phyloP scores from a whole-genome alignment of 495 filamentous ascomycete genomes.

The Oleoguttula mirabilis region DNA sequence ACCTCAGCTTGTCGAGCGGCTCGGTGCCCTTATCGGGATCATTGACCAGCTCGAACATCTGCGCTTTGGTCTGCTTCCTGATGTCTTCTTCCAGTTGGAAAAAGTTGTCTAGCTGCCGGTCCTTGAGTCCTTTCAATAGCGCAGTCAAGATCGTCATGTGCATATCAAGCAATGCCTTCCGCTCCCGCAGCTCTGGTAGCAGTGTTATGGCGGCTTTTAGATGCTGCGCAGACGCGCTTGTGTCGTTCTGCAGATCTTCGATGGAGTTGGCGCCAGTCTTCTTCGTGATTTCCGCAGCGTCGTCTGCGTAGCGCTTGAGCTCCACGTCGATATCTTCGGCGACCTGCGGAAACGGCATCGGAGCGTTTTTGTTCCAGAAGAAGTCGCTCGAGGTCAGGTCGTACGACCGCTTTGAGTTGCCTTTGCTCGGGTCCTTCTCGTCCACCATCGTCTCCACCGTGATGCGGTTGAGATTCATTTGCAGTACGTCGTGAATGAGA shows the following conservation, averaged over 20 bases:
- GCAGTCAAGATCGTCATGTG: conserved; percentile 98
- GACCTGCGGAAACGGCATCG: conserved; percentile 86
- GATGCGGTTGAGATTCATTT: conserved; percentile 92
- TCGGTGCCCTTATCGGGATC: conserved; percentile 70
- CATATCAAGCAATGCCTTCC: conserved; percentile 88
- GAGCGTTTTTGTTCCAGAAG: conserved; percentile 95
- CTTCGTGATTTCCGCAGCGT: conserved; percentile 85
- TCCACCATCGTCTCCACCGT: conserved; percentile 75
- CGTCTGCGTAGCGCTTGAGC: conserved; percentile 86
- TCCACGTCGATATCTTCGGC: conserved; percentile 93
- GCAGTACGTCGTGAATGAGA: conserved; percentile 84
- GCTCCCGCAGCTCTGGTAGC: conserved; percentile 80
- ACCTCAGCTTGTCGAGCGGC: conserved; percentile 72
- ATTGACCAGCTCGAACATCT: conserved; percentile 79
- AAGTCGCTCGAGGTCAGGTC: conserved; percentile 86
- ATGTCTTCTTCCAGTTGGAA: conserved; percentile 93
- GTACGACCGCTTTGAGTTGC: conserved; percentile 69
- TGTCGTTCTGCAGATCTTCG: conserved; percentile 86
- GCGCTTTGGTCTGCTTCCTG: conserved; percentile 79
- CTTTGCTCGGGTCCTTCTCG: conserved; percentile 57
- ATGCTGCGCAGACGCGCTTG: conserved; percentile 77
- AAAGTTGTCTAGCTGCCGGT: conserved; percentile 88
- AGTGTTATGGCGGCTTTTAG: conserved; percentile 90
- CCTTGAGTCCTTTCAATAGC: conserved; percentile 78
- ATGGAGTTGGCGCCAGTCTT: conserved; percentile 89